phyloP scores from a whole-genome alignment of 441 rosid genomes.

The Mallotus japonicus region DNA sequence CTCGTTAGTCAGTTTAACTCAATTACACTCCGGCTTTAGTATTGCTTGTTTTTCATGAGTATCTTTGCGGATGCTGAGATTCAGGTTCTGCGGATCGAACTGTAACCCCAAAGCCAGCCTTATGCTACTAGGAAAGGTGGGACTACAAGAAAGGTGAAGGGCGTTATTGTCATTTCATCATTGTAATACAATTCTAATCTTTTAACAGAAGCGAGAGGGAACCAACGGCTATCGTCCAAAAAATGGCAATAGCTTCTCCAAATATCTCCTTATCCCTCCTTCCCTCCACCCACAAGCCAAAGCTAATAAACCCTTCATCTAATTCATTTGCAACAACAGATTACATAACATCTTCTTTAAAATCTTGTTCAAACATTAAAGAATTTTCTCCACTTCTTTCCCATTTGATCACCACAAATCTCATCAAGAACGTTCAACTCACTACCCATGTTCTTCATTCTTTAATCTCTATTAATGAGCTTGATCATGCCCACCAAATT shows the following conservation, averaged over 20 bases:
- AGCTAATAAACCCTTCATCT: background rate
- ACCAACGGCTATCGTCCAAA: slow-evolving; percentile 4
- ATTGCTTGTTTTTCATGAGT: too few relatives aligned
- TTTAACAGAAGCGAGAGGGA: background rate
- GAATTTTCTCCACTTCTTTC: slow-evolving; percentile 17
- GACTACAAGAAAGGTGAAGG: background rate
- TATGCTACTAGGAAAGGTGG: too few relatives aligned
- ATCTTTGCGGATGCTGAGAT: too few relatives aligned
- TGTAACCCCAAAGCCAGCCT: too few relatives aligned
- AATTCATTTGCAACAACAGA: background rate
- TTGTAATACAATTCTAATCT: background rate
- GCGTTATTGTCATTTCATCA: background rate
- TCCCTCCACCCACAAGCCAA: background rate
- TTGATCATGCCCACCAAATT: slow-evolving; percentile 15
- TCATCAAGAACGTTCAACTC: background rate
- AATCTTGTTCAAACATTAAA: slow-evolving; percentile 15
- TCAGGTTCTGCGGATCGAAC: too few relatives aligned
- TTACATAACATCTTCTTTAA: background rate
- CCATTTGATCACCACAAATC: slow-evolving; percentile 22
- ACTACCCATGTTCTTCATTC: background rate
- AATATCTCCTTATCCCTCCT: background rate
- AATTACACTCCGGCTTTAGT: too few relatives aligned
- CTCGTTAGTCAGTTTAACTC: too few relatives aligned
- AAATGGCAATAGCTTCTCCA: slow-evolving; percentile 14
- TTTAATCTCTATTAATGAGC: slow-evolving; percentile 10